phyloP scores from a whole-genome alignment of 805 yeast species.

The Yarrowia sp. region DNA sequence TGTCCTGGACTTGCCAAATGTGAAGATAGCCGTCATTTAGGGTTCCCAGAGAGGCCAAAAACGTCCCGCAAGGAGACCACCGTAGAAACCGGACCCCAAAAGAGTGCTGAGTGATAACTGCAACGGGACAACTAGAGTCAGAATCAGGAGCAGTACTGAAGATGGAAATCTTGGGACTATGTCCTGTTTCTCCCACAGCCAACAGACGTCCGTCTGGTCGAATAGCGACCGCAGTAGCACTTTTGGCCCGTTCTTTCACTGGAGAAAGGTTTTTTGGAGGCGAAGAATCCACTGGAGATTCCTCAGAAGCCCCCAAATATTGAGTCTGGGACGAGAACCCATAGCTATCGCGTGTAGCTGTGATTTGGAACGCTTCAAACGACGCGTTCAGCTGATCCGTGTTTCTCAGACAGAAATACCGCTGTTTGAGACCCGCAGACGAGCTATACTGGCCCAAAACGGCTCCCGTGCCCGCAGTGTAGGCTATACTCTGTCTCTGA shows the following conservation, averaged over 20 bases:
- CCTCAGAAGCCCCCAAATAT: slow-evolving; percentile 18
- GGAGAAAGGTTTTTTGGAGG: slow-evolving; percentile 48
- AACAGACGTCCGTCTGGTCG: slow-evolving; percentile 61
- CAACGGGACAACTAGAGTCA: slow-evolving; percentile 58
- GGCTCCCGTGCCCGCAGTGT: slow-evolving; percentile 48
- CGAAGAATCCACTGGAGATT: slow-evolving; percentile 39
- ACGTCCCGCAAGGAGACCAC: slow-evolving; percentile 65
- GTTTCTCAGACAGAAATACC: slow-evolving; percentile 17
- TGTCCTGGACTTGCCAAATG: slow-evolving; percentile 59
- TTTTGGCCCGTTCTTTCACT: slow-evolving; percentile 54
- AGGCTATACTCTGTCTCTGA: slow-evolving; percentile 42
- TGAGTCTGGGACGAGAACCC: slow-evolving; percentile 17
- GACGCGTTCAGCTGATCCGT: slow-evolving; percentile 10
- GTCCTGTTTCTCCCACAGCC: slow-evolving; percentile 77
- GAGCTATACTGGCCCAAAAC: slow-evolving; percentile 40
- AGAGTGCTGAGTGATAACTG: slow-evolving; percentile 64
- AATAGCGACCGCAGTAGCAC: slow-evolving; percentile 63
- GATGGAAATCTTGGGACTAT: slow-evolving; percentile 67
- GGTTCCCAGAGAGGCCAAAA: slow-evolving; percentile 68
- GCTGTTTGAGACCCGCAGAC: slow-evolving; percentile 7
- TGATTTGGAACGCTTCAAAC: slow-evolving; percentile 25
- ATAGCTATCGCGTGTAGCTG: slow-evolving; percentile 15
- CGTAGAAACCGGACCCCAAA: slow-evolving; percentile 65
- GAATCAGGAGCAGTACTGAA: slow-evolving; percentile 62
- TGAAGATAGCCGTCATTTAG: slow-evolving; percentile 71